Evolutionary conservation across 1,284 basidiomycete genomes (phyloP).

Genomic region (Pisolithus thermaeus): DNA sequence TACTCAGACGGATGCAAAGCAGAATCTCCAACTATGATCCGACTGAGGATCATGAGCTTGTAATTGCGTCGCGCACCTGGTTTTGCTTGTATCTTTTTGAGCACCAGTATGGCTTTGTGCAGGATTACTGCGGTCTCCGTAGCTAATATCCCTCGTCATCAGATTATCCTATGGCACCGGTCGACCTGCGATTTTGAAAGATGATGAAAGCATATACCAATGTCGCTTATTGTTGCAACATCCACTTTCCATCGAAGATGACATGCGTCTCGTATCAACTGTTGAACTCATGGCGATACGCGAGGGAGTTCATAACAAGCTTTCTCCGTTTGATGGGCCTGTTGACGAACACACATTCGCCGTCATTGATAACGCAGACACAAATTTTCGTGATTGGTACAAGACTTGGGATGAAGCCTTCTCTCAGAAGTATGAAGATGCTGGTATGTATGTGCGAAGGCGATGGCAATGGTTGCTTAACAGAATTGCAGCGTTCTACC

Average conservation of each 20-base stretch:
- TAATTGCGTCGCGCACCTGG: conserved; percentile 81
- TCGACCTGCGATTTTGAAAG: conserved; percentile 84
- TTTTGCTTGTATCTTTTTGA: conserved; percentile 90
- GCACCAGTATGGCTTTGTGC: conserved; percentile 64
- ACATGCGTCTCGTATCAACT: conserved; percentile 91
- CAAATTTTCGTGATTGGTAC: conserved; percentile 69
- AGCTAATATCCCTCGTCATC: not conserved
- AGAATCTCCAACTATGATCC: conserved; percentile 51
- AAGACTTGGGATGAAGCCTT: conserved; percentile 72
- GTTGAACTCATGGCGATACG: conserved; percentile 82
- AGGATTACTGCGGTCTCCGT: not conserved
- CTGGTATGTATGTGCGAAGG: conserved; percentile 40
- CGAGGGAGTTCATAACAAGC: conserved; percentile 65
- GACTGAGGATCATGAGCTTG: conserved; percentile 70
- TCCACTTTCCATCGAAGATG: conserved; percentile 84
- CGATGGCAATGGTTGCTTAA: conserved; percentile 1
- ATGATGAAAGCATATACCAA: conserved; percentile 84
- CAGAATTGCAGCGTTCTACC: conserved; percentile 59
- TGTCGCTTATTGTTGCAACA: conserved; percentile 81
- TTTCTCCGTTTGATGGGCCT: conserved; percentile 62
- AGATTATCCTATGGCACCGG: conserved; percentile 92
- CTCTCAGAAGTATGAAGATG: conserved; percentile 76
- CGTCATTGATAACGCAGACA: conserved; percentile 57
- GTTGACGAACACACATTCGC: conserved; percentile 64
- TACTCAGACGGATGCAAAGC: conserved; percentile 71